A percentile compares a stretch with the other conserved stretches of the same genome.
Evolutionary conservation across 2,329 filamentous ascomycete genomes (phyloP).

Genomic region (Epichloe coenophiala): DNA sequence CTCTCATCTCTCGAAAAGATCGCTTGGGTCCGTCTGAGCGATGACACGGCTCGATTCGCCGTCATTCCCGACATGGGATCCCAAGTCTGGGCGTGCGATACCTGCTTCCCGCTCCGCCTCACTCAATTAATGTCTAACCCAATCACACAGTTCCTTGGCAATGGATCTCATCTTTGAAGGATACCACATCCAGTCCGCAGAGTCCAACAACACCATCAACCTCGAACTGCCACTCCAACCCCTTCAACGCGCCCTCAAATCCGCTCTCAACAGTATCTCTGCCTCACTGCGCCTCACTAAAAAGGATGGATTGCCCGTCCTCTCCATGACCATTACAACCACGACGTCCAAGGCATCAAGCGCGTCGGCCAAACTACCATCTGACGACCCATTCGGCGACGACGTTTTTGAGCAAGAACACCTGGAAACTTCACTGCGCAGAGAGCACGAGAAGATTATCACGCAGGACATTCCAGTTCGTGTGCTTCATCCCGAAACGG

Average conservation of each 20-base stretch:
- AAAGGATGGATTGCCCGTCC: slow-evolving; percentile 72
- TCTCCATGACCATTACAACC: slow-evolving; percentile 82
- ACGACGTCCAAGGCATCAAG: slow-evolving; percentile 38
- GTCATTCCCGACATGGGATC: slow-evolving; percentile 90
- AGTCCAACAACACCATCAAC: slow-evolving; percentile 79
- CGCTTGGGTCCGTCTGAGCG: slow-evolving; percentile 79
- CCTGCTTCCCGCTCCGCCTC: slow-evolving; percentile 12
- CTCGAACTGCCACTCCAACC: slow-evolving; percentile 84
- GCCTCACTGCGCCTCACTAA: slow-evolving; percentile 85
- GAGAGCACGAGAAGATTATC: slow-evolving; percentile 79
- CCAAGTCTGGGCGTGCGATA: slow-evolving; percentile 83
- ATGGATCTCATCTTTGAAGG: slow-evolving; percentile 79
- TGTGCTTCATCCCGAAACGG: slow-evolving; percentile 67
- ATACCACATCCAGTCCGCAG: slow-evolving; percentile 77
- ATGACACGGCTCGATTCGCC: slow-evolving; percentile 82
- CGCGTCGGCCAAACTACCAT: slow-evolving; percentile 14
- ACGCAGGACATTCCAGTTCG: slow-evolving; percentile 95
- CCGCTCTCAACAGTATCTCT: slow-evolving; percentile 69
- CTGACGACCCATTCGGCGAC: slow-evolving; percentile 26
- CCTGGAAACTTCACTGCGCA: slow-evolving; percentile 42
- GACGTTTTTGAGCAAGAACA: slow-evolving; percentile 34
- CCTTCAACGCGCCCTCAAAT: slow-evolving; percentile 82
- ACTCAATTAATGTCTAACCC: not conserved
- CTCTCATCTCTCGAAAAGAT: slow-evolving; percentile 62
- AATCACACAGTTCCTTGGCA: slow-evolving; percentile 34